Conservation (phyloP, 2,329 filamentous ascomycete genomes). For the Claviceps sp. region DNA sequence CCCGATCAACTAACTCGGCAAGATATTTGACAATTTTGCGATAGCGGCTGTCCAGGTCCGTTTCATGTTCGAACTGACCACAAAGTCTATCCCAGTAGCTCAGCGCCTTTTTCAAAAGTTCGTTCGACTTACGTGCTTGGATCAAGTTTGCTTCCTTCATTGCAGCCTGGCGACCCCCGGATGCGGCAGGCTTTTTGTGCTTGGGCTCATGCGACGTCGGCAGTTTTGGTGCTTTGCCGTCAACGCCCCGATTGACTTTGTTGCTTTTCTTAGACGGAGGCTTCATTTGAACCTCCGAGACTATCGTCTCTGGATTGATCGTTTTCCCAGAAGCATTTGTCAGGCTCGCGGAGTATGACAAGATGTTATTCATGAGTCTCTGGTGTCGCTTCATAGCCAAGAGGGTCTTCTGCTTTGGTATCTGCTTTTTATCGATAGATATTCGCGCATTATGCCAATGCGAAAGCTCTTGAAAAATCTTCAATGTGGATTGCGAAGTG, state of each 20-base stretch:
- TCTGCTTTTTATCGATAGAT: neutral
- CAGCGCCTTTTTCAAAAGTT: constrained; percentile 1
- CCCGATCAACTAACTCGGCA: neutral
- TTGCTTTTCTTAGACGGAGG: neutral
- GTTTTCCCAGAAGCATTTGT: neutral
- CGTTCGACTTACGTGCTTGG: constrained; percentile 18
- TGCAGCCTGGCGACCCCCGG: constrained; percentile 24
- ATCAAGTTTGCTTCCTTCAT: constrained; percentile 19
- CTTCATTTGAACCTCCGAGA: neutral
- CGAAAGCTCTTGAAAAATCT: neutral
- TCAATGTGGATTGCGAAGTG: neutral
- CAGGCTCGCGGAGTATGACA: neutral
- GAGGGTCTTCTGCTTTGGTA: neutral
- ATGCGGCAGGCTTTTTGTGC: neutral
- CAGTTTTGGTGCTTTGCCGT: neutral
- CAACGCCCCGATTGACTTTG: neutral
- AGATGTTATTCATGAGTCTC: neutral
- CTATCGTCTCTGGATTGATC: neutral
- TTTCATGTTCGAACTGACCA: constrained; percentile 31
- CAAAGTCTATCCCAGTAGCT: constrained; percentile 13
- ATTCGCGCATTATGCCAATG: neutral
- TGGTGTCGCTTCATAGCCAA: neutral
- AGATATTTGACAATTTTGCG: neutral
- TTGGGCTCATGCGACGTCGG: neutral
- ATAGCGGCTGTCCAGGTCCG: constrained; percentile 27